Evolutionary conservation across 2,329 filamentous ascomycete genomes (phyloP).

Genomic region (Exophiala lecanii-corni): DNA sequence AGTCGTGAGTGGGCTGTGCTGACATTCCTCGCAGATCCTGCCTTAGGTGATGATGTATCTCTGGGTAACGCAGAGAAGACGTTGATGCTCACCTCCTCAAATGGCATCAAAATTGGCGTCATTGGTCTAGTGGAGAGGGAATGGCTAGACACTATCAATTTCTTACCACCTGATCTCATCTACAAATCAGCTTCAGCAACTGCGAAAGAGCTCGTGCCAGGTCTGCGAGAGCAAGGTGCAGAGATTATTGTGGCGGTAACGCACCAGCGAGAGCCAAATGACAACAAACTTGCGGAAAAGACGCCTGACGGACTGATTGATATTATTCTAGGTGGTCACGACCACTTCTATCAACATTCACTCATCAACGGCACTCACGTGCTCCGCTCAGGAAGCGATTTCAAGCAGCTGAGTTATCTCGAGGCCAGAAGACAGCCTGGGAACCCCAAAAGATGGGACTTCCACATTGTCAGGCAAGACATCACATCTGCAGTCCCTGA

Average conservation of each 20-base stretch:
- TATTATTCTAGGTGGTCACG: conserved; percentile 81
- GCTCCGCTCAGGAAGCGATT: conserved; percentile 83
- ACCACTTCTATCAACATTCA: conserved; percentile 79
- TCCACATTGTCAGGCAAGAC: conserved; percentile 71
- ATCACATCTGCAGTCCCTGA: conserved; percentile 64
- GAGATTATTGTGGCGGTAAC: conserved; percentile 79
- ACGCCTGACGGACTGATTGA: conserved; percentile 69
- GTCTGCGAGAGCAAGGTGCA: conserved; percentile 69
- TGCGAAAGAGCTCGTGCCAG: conserved; percentile 69
- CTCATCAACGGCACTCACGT: conserved; percentile 76
- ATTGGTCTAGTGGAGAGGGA: conserved; percentile 83
- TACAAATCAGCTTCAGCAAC: conserved; percentile 75
- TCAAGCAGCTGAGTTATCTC: conserved; percentile 86
- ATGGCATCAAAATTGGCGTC: conserved; percentile 79
- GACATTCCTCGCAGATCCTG: conserved; percentile 58
- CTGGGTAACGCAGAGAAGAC: conserved; percentile 73
- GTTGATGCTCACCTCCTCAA: conserved; percentile 70
- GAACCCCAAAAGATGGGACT: conserved; percentile 62
- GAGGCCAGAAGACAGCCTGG: conserved; percentile 58
- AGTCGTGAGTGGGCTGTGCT: conserved; percentile 57
- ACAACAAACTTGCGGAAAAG: conserved; percentile 75
- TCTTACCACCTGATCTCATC: conserved; percentile 72
- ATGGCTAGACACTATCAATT: conserved; percentile 86
- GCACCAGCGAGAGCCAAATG: conserved; percentile 84
- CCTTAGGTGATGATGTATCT: conserved; percentile 67